These are phyloP conservation scores for Hypholoma sublateritium DNA, from an alignment of 768 basidiomycete species.

Conservation along the genomic window DNA sequence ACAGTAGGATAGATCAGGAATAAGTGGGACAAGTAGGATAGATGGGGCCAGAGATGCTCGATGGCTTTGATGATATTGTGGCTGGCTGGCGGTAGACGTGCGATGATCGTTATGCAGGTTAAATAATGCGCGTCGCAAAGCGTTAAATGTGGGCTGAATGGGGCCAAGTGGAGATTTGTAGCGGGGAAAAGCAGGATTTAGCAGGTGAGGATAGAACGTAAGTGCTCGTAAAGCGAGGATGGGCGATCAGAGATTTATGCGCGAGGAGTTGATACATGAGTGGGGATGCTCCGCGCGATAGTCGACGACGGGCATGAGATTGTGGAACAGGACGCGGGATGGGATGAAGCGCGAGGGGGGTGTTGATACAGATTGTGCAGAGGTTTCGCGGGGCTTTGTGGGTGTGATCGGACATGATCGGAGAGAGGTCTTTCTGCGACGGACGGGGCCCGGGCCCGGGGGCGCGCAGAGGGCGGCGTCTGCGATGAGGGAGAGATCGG, in stretches of 20 bases:
- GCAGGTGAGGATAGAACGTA: slow-evolving; percentile 11
- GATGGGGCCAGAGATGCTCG: slow-evolving; percentile 12
- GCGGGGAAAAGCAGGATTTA: slow-evolving; percentile 11
- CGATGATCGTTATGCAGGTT: slow-evolving; percentile 24
- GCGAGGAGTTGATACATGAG: slow-evolving; percentile 31
- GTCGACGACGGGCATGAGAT: slow-evolving; percentile 63
- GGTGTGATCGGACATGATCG: slow-evolving; percentile 45
- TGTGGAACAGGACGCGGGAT: slow-evolving; percentile 49
- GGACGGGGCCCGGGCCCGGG: slow-evolving; percentile 50
- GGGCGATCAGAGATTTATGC: slow-evolving; percentile 22
- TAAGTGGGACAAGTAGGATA: slow-evolving; percentile 18
- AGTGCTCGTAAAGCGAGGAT: slow-evolving; percentile 12
- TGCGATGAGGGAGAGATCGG: slow-evolving; percentile 62
- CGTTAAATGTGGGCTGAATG: slow-evolving; percentile 18
- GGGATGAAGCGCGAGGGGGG: slow-evolving; percentile 43
- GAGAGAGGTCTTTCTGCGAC: slow-evolving; percentile 53
- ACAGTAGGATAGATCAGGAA: slow-evolving; percentile 15
- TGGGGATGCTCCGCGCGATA: slow-evolving; percentile 18
- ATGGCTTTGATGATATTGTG: slow-evolving; percentile 14
- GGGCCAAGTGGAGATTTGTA: slow-evolving; percentile 10
- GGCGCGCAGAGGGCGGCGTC: slow-evolving; percentile 17
- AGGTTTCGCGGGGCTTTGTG: slow-evolving; percentile 20
- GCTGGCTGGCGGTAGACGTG: slow-evolving; percentile 16
- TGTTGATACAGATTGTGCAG: slow-evolving; percentile 25
- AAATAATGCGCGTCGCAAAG: slow-evolving; percentile 20